Conservation (phyloP, 116 monocot genomes). For the Posidonia oceanica region DNA sequence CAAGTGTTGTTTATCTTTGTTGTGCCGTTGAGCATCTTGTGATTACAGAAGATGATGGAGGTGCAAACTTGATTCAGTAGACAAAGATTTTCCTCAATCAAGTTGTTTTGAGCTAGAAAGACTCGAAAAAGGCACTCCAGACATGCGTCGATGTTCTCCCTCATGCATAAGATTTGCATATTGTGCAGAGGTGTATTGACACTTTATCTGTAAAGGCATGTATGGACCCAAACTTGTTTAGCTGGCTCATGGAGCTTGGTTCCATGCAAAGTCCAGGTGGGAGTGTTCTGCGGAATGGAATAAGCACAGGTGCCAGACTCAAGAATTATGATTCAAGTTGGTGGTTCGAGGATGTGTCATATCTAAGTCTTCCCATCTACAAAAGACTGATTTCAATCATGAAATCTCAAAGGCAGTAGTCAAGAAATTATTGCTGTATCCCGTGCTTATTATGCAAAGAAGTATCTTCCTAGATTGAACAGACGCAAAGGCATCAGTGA, state of each 20-base stretch:
- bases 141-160: constrained; percentile 47
- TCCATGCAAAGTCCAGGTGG: constrained; percentile 83
- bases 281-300: constrained; percentile 81
- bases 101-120: constrained; percentile 72
- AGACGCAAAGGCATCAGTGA: constrained; percentile 21
- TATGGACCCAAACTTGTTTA: constrained; percentile 61
- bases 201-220: constrained; percentile 62
- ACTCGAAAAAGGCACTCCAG: constrained; percentile 49
- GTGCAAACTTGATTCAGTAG: constrained; percentile 55
- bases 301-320: constrained; percentile 73
- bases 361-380: constrained; percentile 44
- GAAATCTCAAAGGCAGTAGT: constrained; percentile 48
- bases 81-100: constrained; percentile 59
- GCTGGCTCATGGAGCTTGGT: constrained; percentile 65
- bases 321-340: constrained; percentile 48
- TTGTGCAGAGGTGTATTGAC: constrained; percentile 66
- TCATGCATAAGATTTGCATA: constrained; percentile 47
- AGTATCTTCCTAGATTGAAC: constrained; percentile 54
- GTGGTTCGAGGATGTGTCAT: constrained; percentile 81
- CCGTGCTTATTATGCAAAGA: constrained; percentile 45
- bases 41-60: constrained; percentile 71
- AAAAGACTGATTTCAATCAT: constrained; percentile 52
- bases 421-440: constrained; percentile 60
- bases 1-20: constrained; percentile 46
- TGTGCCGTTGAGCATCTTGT: constrained; percentile 64